Percentiles rank a stretch among this genome's conserved stretches.
Evolutionary conservation across 2,329 filamentous ascomycete species (phyloP).

Genomic region (Aspergillus sp.): DNA sequence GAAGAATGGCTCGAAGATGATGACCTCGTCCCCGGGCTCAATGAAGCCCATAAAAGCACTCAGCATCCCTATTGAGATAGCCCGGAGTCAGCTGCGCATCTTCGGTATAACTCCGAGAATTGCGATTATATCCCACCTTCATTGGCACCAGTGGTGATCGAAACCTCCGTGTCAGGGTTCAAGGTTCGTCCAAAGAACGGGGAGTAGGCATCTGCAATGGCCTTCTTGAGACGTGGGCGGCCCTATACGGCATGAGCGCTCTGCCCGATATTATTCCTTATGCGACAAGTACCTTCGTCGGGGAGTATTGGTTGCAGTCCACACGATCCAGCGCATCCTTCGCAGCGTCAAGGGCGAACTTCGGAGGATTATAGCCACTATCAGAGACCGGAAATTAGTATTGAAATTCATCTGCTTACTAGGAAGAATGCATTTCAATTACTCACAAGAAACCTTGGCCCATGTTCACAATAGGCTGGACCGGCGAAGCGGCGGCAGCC

Average conservation of each 20-base stretch:
- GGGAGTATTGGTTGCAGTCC: conserved; percentile 98
- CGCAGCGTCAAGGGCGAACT: conserved; percentile 84
- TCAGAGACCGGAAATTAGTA: conserved; percentile 1
- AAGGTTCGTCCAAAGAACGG: conserved; percentile 76
- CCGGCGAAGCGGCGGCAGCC: conserved; percentile 56
- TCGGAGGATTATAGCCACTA: conserved; percentile 82
- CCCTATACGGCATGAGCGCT: conserved; percentile 45
- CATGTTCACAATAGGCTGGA: conserved; percentile 63
- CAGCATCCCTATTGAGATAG: conserved; percentile 61
- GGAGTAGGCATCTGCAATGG: conserved; percentile 85
- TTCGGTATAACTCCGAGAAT: conserved; percentile 1
- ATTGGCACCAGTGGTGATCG: conserved; percentile 69
- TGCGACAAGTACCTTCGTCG: conserved; percentile 59
- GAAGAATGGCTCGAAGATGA: conserved; percentile 97
- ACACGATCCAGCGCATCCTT: conserved; percentile 83
- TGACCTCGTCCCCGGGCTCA: conserved; percentile 90
- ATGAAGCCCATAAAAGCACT: conserved; percentile 98
- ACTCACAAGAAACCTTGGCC: conserved; percentile 56
- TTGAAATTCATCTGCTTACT: background rate
- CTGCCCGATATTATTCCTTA: background rate
- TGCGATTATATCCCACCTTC: conserved; percentile 30
- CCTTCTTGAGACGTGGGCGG: conserved; percentile 82
- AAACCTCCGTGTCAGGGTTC: conserved; percentile 85
- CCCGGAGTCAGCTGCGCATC: background rate
- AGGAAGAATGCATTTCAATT: background rate